Evolutionary conservation across 2,329 filamentous ascomycete species (phyloP), one percentile per base, ranked within the genome.

Genomic region (Fusarium nisikadoi): DNA sequence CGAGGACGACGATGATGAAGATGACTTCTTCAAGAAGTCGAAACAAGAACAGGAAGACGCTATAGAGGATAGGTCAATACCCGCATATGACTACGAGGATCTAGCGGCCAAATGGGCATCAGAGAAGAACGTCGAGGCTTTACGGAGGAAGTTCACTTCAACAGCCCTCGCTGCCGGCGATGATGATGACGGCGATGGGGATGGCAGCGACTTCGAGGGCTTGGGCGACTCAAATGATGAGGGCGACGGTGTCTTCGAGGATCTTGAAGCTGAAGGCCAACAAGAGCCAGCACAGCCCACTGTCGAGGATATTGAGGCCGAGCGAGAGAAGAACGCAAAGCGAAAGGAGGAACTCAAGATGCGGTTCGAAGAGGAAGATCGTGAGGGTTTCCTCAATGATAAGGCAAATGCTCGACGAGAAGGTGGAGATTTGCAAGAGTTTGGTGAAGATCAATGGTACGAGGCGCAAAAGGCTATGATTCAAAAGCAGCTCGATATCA

Each of bases 361-460:
- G 57, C 91, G 97, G 3, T 99, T 99, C 79, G 96, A 99, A 79
- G 95, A 98, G 81, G 96, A 99, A 85, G 96, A 99, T 79, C 89
- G 94, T n/a, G 96, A 99, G 79, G 96, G 96, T 1, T 95, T 98
- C 80, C 90, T 93, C 77, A 97, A 97, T 78, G 94, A 96, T 82
- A 97, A 97, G 79, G 91, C 93, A 33, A 90, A 91, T 55, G 92
- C 92, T 16, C 88, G 92, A 39, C 86, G 89, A 71, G 92, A 94
- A 73, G 90, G 89, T 35, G 91, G 88, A 38, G 87, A 87, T 6
- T 86, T 90, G 10, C 90, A 95, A 58, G 92, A 97, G 78, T 98
- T 97, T 77, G 96, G 95, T 57, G 96, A 99, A 82, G 96, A 99
- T 79, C 94, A 99, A 62, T 99, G 97, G 97, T 99, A 99, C 80